Evolutionary conservation across 192 early-diverging fungal genomes (phyloP), one percentile per base, ranked within the genome.

Genomic region (Backusella sp.): DNA sequence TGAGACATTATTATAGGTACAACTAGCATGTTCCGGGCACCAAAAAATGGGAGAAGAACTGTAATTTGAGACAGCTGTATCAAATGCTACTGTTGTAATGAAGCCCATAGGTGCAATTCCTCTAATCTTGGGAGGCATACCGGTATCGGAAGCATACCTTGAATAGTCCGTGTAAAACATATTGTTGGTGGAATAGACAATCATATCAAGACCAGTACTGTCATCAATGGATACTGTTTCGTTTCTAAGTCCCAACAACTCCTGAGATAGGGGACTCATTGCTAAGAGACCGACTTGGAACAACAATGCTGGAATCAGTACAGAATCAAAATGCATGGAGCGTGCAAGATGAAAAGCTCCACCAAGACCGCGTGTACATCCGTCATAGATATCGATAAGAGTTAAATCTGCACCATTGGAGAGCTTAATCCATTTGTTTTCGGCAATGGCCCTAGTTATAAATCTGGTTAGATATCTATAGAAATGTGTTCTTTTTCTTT

Each of bases 301-400:
- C 15, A 71, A 1, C 7, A 71, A 19, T 3, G 44, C 44, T 21
- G 42, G 41, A 34, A 71, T 44, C 1, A 71, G 28, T 21, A 71
- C 26, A 49, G 2, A 26, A 49, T 71, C 70, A 71, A 71, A 71
- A 1, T 71, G 42, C 19, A 71, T 21, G 6, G 39, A 62, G 1
- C 8, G 21, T 14, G 26, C 23, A 4, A 62, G 26, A 62, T 26
- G 56, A 26, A 28, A 21, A 12, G 17, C 35, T 32, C 66, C 66
- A 32, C 28, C 23, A 6, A 68, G 28, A 35, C 70, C 70, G 42
- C 70, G n/a, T 6, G 70, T 49, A 49, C 70, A 71, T 15, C 39
- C 28, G 32, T 71, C 70, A 26, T 71, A 71, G 6, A 71, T 4
- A 35, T 71, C 70, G 12, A 71, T 71, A 21, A 71, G 42, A 49